phyloP scores from a whole-genome alignment of 805 yeast genomes.

The Candida pseudofarinosa region DNA sequence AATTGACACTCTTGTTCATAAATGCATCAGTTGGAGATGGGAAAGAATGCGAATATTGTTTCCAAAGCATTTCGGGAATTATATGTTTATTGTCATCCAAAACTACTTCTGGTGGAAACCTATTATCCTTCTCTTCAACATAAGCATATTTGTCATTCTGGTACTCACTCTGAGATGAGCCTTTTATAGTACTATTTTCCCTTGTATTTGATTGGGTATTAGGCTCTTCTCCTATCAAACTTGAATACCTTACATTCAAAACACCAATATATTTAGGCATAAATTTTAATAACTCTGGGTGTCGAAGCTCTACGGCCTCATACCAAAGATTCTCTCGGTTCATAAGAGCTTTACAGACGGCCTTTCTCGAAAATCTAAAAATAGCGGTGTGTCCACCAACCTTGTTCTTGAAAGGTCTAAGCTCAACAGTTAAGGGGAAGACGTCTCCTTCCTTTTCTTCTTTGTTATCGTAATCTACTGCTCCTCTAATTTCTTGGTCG shows the following conservation, averaged over 20 bases:
- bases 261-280: constrained; percentile 97
- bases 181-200: constrained; percentile 21
- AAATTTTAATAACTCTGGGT: constrained; percentile 70
- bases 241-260: constrained; percentile 78
- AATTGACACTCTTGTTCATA: background rate
- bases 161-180: background rate
- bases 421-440: constrained; percentile 77
- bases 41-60: constrained; percentile 46
- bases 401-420: constrained; percentile 86
- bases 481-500: background rate
- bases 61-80: constrained; percentile 76
- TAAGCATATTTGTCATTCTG: background rate
- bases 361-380: constrained; percentile 83
- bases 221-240: constrained; percentile 34
- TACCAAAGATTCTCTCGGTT: constrained; percentile 90
- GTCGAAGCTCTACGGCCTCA: constrained; percentile 77
- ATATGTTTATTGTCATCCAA: constrained; percentile 90
- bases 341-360: constrained; percentile 90
- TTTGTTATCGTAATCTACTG: background rate
- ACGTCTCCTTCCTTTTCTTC: constrained; percentile 11
- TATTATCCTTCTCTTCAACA: constrained; percentile 16
- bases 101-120: constrained; percentile 71
- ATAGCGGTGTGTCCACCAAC: constrained; percentile 99
- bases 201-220: background rate
- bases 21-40: constrained; percentile 13